Conservation (phyloP, 148 eudicot species). For the Camellia granthamiana region DNA sequence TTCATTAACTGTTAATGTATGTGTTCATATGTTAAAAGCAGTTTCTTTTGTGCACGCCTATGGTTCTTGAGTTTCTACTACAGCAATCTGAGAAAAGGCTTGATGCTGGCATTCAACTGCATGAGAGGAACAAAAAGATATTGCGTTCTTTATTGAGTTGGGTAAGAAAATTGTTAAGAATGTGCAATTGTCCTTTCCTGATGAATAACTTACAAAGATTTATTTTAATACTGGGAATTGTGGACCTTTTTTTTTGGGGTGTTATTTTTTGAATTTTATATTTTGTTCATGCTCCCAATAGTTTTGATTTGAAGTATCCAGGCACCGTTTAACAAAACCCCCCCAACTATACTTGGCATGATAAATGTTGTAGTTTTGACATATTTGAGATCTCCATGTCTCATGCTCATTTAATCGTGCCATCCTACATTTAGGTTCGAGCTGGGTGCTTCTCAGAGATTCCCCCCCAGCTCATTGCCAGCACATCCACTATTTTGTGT, state of each 20-base stretch:
- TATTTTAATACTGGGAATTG: slow-evolving; percentile 6
- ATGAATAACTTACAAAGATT: not conserved
- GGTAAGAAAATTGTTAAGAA: slow-evolving; percentile 47
- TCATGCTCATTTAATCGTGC: slow-evolving; percentile 5
- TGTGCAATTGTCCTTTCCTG: not conserved
- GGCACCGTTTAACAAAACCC: not conserved
- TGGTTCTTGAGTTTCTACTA: slow-evolving; percentile 80
- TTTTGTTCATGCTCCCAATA: not conserved
- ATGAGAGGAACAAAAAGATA: slow-evolving; percentile 74
- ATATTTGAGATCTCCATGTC: not conserved
- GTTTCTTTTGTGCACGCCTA: slow-evolving; percentile 78
- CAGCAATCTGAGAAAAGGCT: slow-evolving; percentile 65
- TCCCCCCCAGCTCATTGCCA: slow-evolving; percentile 68
- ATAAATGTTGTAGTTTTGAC: slow-evolving; percentile 5
- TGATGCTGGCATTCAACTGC: slow-evolving; percentile 52
- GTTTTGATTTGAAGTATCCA: not conserved
- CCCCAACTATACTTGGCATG: not conserved
- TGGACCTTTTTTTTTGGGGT: not conserved
- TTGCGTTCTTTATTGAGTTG: slow-evolving; percentile 92
- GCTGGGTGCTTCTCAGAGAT: slow-evolving; percentile 86
- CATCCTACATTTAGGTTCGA: slow-evolving; percentile 65
- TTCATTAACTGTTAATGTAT: slow-evolving; percentile 16
- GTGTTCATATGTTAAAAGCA: slow-evolving; percentile 38
- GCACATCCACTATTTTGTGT: slow-evolving; percentile 85
- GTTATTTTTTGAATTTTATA: not conserved